These are phyloP conservation scores for Neurospora hispaniola DNA, from an alignment of 495 filamentous ascomycete genomes.

Conservation along the genomic window DNA sequence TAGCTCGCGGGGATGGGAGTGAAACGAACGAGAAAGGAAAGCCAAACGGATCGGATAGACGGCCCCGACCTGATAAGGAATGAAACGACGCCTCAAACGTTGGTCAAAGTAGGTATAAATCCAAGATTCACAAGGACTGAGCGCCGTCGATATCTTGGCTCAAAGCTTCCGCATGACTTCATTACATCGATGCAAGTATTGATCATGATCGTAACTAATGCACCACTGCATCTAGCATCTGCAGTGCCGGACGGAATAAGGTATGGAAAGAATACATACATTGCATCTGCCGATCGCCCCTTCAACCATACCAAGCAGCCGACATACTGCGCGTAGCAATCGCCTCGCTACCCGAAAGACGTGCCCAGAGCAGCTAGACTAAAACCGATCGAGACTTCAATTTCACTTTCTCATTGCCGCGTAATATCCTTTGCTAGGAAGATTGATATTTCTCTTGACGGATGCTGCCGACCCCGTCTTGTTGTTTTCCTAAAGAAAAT, in stretches of 20 bases:
- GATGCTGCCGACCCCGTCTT: not conserved
- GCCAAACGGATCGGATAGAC: not conserved
- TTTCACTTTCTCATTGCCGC: not conserved
- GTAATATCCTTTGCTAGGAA: not conserved
- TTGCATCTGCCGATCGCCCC: not conserved
- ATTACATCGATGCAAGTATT: not conserved
- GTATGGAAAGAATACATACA: not conserved
- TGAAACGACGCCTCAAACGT: not conserved
- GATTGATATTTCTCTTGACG: not conserved
- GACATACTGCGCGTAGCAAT: not conserved
- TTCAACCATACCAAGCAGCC: not conserved
- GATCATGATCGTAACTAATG: not conserved
- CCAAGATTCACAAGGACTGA: not conserved
- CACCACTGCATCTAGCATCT: not conserved
- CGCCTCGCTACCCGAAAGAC: not conserved
- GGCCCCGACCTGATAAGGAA: not conserved
- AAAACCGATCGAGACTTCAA: not conserved
- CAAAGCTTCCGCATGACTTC: not conserved
- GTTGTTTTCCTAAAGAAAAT: not conserved
- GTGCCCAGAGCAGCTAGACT: not conserved
- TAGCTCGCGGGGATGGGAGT: not conserved
- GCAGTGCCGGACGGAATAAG: not conserved
- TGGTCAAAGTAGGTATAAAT: not conserved
- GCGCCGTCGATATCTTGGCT: not conserved
- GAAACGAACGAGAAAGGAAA: not conserved